These are phyloP conservation scores for Mikania micrantha DNA, from an alignment of 129 eudicot genomes.

Conservation along the genomic window DNA sequence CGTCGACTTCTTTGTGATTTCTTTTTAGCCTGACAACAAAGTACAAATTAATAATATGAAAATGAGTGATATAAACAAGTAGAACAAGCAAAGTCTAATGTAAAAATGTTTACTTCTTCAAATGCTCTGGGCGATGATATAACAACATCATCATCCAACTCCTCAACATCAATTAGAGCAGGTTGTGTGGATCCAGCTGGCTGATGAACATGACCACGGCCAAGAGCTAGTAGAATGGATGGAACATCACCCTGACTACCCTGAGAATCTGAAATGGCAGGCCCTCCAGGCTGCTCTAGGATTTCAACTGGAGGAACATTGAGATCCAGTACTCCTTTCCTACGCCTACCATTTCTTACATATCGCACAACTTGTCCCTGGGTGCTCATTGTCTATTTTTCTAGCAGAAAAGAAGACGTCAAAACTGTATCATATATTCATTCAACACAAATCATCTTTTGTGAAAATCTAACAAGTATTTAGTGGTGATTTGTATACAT, in stretches of 20 bases:
- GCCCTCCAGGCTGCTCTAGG: constrained; percentile 37
- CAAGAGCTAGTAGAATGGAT: constrained; percentile 2
- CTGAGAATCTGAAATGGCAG: constrained; percentile 20
- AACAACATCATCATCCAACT: constrained; percentile 70
- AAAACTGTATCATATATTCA: neutral
- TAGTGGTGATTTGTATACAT: neutral
- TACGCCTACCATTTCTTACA: constrained; percentile 33
- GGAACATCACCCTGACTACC: constrained; percentile 19
- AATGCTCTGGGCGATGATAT: constrained; percentile 81
- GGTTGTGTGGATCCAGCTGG: constrained; percentile 28
- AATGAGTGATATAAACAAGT: neutral
- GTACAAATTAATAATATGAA: neutral
- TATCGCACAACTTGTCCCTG: constrained; percentile 27
- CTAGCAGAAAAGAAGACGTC: neutral
- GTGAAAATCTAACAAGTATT: neutral
- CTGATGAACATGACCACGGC: neutral
- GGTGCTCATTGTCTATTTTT: constrained; percentile 46
- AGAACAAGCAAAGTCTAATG: neutral
- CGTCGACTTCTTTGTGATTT: constrained; percentile 48
- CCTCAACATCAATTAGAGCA: constrained; percentile 62
- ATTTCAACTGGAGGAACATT: constrained; percentile 53
- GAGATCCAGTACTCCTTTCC: constrained; percentile 54
- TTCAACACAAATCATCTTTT: neutral
- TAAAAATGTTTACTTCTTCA: constrained; percentile 42
- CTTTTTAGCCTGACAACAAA: constrained; percentile 53